A percentile compares a stretch with the other conserved stretches of the same genome.
phyloP scores from a whole-genome alignment of 1,284 basidiomycete genomes.

The Cryptococcus sp. region DNA sequence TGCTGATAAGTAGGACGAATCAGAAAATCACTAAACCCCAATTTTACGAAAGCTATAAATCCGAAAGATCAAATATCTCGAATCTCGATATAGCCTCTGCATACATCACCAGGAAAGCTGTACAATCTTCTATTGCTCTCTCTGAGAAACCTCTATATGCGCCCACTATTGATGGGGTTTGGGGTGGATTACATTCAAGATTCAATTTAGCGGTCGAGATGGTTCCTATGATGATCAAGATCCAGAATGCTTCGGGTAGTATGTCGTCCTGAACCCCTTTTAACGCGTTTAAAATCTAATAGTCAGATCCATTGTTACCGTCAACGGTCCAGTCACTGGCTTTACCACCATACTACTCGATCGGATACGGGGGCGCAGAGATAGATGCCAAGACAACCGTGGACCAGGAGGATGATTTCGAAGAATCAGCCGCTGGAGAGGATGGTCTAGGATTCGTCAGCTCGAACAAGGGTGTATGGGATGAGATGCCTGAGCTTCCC shows the following conservation, averaged over 20 bases:
- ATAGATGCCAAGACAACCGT: conserved; percentile 34
- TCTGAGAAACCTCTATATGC: conserved; percentile 10
- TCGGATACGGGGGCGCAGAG: conserved; percentile 1
- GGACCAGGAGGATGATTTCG: conserved; percentile 23
- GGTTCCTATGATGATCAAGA: conserved; percentile 45
- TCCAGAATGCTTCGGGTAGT: conserved; percentile 25
- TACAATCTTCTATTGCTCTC: conserved; percentile 11
- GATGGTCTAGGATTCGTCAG: conserved; percentile 17
- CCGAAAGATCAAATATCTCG: conserved; percentile 36
- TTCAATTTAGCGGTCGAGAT: conserved; percentile 34
- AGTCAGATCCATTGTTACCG: conserved; percentile 31
- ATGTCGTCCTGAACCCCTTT: neutral
- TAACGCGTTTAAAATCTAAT: neutral
- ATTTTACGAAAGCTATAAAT: conserved; percentile 49
- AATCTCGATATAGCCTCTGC: conserved; percentile 37
- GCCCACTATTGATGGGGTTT: conserved; percentile 8
- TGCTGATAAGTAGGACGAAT: conserved; percentile 32
- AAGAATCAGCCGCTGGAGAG: conserved; percentile 17
- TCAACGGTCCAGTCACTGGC: conserved; percentile 23
- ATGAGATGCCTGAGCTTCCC: conserved; percentile 11
- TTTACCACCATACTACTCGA: conserved; percentile 18
- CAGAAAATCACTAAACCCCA: conserved; percentile 65
- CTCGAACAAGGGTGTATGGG: conserved; percentile 13
- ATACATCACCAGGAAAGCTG: conserved; percentile 32
- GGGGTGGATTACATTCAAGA: conserved; percentile 34